phyloP scores from a whole-genome alignment of 129 eudicot genomes.

The Flaveria linearis region DNA sequence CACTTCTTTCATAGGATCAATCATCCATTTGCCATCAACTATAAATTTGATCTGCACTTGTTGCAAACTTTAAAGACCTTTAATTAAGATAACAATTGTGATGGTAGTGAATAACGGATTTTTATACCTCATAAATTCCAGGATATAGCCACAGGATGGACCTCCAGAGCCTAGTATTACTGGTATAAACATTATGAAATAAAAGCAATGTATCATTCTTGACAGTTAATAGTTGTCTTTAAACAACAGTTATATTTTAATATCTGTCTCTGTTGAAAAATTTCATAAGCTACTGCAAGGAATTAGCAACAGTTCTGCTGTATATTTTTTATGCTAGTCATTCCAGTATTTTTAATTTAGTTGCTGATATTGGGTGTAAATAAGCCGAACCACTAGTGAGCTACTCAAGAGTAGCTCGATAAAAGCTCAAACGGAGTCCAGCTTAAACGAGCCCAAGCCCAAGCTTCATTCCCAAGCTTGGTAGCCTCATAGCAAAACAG shows the following conservation, averaged over 20 bases:
- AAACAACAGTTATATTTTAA: background rate
- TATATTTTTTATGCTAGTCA: background rate
- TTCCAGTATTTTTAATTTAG: background rate
- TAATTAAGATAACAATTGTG: background rate
- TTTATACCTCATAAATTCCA: slow-evolving; percentile 83
- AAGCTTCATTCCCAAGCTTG: too few species aligned
- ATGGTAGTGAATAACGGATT: background rate
- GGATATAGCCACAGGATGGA: slow-evolving; percentile 87
- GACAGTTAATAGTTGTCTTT: background rate
- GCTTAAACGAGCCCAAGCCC: too few species aligned
- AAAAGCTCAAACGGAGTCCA: too few species aligned
- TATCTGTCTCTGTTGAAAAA: background rate
- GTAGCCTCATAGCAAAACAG: too few species aligned
- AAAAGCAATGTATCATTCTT: background rate
- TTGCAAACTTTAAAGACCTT: background rate
- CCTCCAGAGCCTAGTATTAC: slow-evolving; percentile 68
- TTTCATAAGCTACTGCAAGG: background rate
- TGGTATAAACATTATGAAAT: slow-evolving; percentile 33
- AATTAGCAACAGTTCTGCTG: background rate
- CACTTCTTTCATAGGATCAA: slow-evolving; percentile 82
- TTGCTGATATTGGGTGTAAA: background rate
- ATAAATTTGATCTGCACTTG: slow-evolving; percentile 77
- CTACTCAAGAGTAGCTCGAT: too few species aligned
- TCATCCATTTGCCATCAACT: slow-evolving; percentile 82
- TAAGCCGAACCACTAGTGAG: background rate